Evolutionary conservation across 352 stramenopile species (phyloP).

Genomic region (Phytophthora cactorum): DNA sequence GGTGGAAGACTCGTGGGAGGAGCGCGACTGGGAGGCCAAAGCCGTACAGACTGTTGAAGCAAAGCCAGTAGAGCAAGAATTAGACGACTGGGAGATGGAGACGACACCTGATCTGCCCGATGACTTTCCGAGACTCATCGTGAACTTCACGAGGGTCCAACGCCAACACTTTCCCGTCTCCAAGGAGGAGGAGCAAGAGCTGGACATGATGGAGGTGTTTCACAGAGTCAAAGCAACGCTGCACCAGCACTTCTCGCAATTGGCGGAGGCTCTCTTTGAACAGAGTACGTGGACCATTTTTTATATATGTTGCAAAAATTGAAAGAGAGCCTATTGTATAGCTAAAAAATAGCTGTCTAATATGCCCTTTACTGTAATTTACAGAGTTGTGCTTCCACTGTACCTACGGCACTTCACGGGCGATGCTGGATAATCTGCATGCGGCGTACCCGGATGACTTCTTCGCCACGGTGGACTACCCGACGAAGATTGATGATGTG

Average conservation of each 20-base stretch:
- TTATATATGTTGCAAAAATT: background rate
- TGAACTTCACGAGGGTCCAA: slow-evolving; percentile 69
- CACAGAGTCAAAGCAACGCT: slow-evolving; percentile 57
- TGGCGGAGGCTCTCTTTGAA: slow-evolving; percentile 74
- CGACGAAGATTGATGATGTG: slow-evolving; percentile 60
- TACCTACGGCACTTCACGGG: slow-evolving; percentile 62
- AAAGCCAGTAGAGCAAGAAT: background rate
- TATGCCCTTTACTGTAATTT: background rate
- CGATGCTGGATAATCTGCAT: slow-evolving; percentile 58
- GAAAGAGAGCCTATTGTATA: too few relatives aligned
- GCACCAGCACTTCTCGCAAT: slow-evolving; percentile 60
- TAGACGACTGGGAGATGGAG: slow-evolving; percentile 49
- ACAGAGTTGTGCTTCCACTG: slow-evolving; percentile 73
- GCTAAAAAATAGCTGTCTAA: background rate
- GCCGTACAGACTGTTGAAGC: background rate
- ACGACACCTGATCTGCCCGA: slow-evolving; percentile 52
- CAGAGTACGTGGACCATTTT: slow-evolving; percentile 44
- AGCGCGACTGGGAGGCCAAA: slow-evolving; percentile 48
- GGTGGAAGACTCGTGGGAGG: slow-evolving; percentile 47
- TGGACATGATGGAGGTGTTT: slow-evolving; percentile 47
- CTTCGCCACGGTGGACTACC: slow-evolving; percentile 82
- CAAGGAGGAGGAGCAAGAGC: slow-evolving; percentile 26
- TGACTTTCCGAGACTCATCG: slow-evolving; percentile 71
- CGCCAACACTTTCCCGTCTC: slow-evolving; percentile 52
- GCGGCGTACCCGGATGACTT: slow-evolving; percentile 57